Evolutionary conservation across 2,329 filamentous ascomycete species (phyloP).

Genomic region (Aspergillus sp.): DNA sequence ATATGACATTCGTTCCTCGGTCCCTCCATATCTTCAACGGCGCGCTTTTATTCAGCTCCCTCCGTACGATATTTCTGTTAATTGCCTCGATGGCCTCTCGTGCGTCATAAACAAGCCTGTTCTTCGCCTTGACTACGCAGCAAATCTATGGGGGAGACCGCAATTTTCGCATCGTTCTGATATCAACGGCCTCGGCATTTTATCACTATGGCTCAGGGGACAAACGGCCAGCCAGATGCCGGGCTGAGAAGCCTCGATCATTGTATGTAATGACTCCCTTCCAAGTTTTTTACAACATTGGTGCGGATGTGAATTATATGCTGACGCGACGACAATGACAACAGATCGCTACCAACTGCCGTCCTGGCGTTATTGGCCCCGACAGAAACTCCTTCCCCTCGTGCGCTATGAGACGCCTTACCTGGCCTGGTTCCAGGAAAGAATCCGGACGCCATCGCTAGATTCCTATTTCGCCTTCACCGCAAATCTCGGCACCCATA

Average conservation of each 20-base stretch:
- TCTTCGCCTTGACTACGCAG: neutral
- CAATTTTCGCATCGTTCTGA: constrained; percentile 11
- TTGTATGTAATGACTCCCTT: constrained; percentile 41
- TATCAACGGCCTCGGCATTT: constrained; percentile 11
- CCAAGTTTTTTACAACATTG: constrained; percentile 9
- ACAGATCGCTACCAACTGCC: constrained; percentile 78
- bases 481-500: constrained; percentile 93
- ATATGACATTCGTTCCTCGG: neutral
- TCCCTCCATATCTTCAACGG: too few relatives aligned
- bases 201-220: constrained; percentile 30
- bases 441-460: constrained; percentile 70
- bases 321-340: neutral
- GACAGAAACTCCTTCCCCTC: constrained; percentile 74
- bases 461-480: constrained; percentile 97
- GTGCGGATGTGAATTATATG: neutral
- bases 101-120: neutral
- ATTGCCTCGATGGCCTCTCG: neutral
- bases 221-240: constrained; percentile 46
- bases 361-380: constrained; percentile 77
- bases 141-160: constrained; percentile 17
- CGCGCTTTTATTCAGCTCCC: neutral
- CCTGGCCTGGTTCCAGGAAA: constrained; percentile 77
- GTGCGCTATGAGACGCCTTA: constrained; percentile 94
- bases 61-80: neutral
- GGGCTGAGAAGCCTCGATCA: constrained; percentile 75